Percentiles rank a stretch among this genome's conserved stretches.
Conservation (phyloP, 768 basidiomycete species). For the Ramaria rubella region DNA sequence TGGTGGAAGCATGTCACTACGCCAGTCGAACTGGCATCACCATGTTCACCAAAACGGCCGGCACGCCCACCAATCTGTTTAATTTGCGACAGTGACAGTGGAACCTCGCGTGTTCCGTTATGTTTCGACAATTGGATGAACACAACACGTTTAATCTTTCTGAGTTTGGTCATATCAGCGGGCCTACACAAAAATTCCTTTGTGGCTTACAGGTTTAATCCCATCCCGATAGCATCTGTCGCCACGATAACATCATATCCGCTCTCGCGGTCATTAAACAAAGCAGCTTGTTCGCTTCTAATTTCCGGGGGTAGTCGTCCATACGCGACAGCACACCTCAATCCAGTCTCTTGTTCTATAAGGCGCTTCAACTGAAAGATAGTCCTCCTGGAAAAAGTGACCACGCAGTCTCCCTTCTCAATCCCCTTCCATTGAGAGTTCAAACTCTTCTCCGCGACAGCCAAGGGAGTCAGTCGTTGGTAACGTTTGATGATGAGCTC, state of each 20-base stretch:
- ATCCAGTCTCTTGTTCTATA: slow-evolving; percentile 64
- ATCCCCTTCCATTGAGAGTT: slow-evolving; percentile 53
- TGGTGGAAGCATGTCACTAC: slow-evolving; percentile 64
- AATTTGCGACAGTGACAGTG: slow-evolving; percentile 65
- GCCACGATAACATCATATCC: slow-evolving; percentile 87
- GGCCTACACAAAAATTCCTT: not conserved
- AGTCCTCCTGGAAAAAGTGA: slow-evolving; percentile 68
- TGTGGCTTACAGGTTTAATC: slow-evolving; percentile 78
- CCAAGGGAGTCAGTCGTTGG: slow-evolving; percentile 80
- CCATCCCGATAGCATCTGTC: slow-evolving; percentile 96
- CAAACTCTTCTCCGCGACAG: slow-evolving; percentile 58
- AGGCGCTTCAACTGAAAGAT: slow-evolving; percentile 74
- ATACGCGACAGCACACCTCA: slow-evolving; percentile 88
- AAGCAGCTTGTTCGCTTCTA: slow-evolving; percentile 81
- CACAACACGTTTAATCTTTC: slow-evolving; percentile 86
- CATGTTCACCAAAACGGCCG: slow-evolving; percentile 75
- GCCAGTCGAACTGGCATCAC: slow-evolving; percentile 44
- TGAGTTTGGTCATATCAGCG: slow-evolving; percentile 26
- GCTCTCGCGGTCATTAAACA: slow-evolving; percentile 84
- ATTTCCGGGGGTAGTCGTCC: slow-evolving; percentile 89
- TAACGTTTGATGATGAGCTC: slow-evolving; percentile 76
- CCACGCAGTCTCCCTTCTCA: slow-evolving; percentile 81
- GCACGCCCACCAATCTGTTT: slow-evolving; percentile 96
- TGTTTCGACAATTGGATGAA: slow-evolving; percentile 68
- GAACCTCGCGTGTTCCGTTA: slow-evolving; percentile 39